Conservation (phyloP, 1,139 yeast species). For the Lodderomyces metapsilosis region DNA sequence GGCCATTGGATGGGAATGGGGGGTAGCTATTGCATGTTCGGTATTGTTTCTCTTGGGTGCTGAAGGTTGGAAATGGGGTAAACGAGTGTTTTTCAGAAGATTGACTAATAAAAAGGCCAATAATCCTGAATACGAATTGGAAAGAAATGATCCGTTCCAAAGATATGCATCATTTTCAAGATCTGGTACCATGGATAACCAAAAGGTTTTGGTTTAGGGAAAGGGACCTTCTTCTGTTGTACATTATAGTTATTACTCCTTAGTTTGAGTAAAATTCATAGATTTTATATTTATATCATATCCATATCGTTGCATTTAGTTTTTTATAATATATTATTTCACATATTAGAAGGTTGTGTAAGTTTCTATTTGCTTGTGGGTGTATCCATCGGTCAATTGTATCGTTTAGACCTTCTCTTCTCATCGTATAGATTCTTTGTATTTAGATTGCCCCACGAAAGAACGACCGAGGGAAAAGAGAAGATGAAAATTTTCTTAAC, state of each 20-base stretch:
- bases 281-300: not conserved
- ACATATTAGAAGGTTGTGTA: not conserved
- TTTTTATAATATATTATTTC: not conserved
- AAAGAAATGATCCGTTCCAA: slow-evolving; percentile 61
- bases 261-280: not conserved
- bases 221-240: not conserved
- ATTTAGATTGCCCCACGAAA: too few relatives aligned
- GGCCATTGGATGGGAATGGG: slow-evolving; percentile 83
- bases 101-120: slow-evolving; percentile 27
- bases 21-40: slow-evolving; percentile 66
- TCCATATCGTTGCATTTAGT: not conserved
- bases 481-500: too few relatives aligned
- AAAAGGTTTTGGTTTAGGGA: slow-evolving; percentile 5
- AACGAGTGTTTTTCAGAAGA: slow-evolving; percentile 55
- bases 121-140: slow-evolving; percentile 66
- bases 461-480: too few relatives aligned
- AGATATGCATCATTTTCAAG: slow-evolving; percentile 60
- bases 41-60: slow-evolving; percentile 57
- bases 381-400: not conserved
- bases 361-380: not conserved
- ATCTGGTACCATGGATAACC: slow-evolving; percentile 34
- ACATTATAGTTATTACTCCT: too few relatives aligned
- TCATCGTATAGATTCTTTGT: too few relatives aligned
- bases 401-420: too few relatives aligned
- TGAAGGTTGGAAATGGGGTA: slow-evolving; percentile 67